Conservation (phyloP, 2,329 filamentous ascomycete species). For the Colletotrichum cuscutae region DNA sequence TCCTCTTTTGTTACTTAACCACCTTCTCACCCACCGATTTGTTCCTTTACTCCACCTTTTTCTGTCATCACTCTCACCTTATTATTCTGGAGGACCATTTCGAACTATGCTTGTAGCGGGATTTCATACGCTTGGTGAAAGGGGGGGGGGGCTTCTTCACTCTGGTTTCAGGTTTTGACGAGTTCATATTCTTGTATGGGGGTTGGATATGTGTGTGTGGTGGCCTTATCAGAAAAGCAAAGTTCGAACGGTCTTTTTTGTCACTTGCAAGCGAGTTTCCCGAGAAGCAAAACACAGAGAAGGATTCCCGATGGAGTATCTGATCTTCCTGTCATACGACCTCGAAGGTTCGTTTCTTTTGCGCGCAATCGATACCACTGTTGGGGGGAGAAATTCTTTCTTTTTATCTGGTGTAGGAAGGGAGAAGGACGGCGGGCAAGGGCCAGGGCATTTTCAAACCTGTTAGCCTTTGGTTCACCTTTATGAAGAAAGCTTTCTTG, state of each 20-base stretch:
- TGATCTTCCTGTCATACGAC: constrained; percentile 8
- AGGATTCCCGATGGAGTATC: not conserved
- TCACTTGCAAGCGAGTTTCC: not conserved
- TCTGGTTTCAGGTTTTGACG: not conserved
- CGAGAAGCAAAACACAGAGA: not conserved
- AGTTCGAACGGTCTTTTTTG: not conserved
- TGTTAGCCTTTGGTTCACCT: not conserved
- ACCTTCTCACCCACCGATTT: not conserved
- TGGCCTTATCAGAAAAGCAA: not conserved
- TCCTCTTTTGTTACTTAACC: not conserved
- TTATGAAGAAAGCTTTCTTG: constrained; percentile 4
- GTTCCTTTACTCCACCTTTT: not conserved
- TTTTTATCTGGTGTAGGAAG: not conserved
- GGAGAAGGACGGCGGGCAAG: not conserved
- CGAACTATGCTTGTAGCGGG: constrained; percentile 26
- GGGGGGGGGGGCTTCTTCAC: not conserved
- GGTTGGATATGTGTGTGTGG: no score
- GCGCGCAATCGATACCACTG: constrained; percentile 26
- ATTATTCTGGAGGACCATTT: constrained; percentile 25
- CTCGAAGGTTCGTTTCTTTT: constrained; percentile 9
- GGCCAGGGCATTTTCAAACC: no score
- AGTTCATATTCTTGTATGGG: not conserved
- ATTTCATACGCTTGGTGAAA: no score
- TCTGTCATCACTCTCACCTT: not conserved
- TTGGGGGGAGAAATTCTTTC: not conserved